Evolutionary conservation across 176 grass and related monocot species (phyloP).

Genomic region (Ananas comosus): DNA sequence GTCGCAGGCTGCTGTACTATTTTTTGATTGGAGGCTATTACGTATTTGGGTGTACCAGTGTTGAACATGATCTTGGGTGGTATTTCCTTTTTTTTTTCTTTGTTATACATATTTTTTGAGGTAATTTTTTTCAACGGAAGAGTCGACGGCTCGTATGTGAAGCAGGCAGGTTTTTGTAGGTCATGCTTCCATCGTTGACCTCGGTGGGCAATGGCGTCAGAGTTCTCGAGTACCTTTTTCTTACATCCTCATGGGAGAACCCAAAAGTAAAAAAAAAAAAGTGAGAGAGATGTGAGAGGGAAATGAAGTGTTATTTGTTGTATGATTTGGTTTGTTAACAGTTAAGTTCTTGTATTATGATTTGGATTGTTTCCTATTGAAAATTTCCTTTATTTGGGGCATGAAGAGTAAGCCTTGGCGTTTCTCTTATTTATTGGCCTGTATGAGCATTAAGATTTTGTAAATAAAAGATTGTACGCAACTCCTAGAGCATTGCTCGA

Average conservation of each 20-base stretch:
- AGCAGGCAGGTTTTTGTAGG: slow-evolving; percentile 21
- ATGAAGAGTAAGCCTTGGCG: no score
- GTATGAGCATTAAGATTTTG: no score
- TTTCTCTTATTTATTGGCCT: no score
- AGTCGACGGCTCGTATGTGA: background rate
- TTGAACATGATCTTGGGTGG: background rate
- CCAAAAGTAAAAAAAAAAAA: background rate
- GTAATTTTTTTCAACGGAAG: no score
- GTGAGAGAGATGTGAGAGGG: slow-evolving; percentile 1
- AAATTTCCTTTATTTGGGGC: no score
- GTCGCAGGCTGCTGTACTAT: no score
- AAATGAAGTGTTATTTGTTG: slow-evolving; percentile 12
- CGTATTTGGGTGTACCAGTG: no score
- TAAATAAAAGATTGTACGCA: no score
- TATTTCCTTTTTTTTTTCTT: background rate
- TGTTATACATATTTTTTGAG: slow-evolving; percentile 11
- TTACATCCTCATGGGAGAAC: no score
- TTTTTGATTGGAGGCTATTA: no score
- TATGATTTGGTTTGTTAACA: slow-evolving; percentile 8
- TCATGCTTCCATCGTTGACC: slow-evolving; percentile 11
- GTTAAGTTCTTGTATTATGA: slow-evolving; percentile 7
- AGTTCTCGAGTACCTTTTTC: no score
- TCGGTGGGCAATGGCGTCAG: background rate
- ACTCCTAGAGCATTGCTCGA: no score
- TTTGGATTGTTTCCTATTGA: slow-evolving; percentile 16